Percentiles rank a stretch among this genome's conserved stretches.
phyloP scores from a whole-genome alignment of 2,329 filamentous ascomycete species.

The Arthrobotrys entomopaga region DNA sequence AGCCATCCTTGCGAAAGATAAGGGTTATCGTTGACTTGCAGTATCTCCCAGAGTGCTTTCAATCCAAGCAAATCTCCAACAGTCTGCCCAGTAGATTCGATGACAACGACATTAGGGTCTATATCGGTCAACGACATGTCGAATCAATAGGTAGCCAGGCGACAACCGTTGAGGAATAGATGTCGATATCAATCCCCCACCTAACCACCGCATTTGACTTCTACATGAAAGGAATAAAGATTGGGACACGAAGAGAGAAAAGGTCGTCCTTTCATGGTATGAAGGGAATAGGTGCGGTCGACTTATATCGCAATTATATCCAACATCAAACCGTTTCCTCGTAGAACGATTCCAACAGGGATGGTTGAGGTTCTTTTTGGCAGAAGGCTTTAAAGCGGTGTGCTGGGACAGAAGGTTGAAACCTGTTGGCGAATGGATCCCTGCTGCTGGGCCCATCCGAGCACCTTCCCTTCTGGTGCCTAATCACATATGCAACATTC shows the following conservation, averaged over 20 bases:
- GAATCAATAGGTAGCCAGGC: not conserved
- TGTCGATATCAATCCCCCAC: slow-evolving; percentile 43
- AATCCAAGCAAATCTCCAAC: slow-evolving; percentile 34
- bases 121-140: slow-evolving; percentile 43
- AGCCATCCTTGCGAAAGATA: slow-evolving; percentile 43
- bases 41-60: slow-evolving; percentile 36
- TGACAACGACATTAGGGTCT: slow-evolving; percentile 18
- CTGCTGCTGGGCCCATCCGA: slow-evolving; percentile 30
- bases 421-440: slow-evolving; percentile 51
- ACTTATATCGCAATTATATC: slow-evolving; percentile 49
- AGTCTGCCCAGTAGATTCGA: slow-evolving; percentile 52
- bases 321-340: slow-evolving; percentile 15
- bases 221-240: slow-evolving; percentile 6
- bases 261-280: not conserved
- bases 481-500: slow-evolving; percentile 42
- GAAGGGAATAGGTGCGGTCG: slow-evolving; percentile 31
- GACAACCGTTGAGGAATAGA: not conserved
- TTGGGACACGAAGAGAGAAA: slow-evolving; percentile 29
- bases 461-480: slow-evolving; percentile 53
- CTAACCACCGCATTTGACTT: slow-evolving; percentile 40
- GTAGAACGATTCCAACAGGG: slow-evolving; percentile 28
- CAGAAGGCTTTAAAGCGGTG: slow-evolving; percentile 13
- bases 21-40: slow-evolving; percentile 42
- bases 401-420: slow-evolving; percentile 53
- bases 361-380: slow-evolving; percentile 33